Conservation (phyloP, 805 yeast genomes). For the Candida parachauliodes region DNA sequence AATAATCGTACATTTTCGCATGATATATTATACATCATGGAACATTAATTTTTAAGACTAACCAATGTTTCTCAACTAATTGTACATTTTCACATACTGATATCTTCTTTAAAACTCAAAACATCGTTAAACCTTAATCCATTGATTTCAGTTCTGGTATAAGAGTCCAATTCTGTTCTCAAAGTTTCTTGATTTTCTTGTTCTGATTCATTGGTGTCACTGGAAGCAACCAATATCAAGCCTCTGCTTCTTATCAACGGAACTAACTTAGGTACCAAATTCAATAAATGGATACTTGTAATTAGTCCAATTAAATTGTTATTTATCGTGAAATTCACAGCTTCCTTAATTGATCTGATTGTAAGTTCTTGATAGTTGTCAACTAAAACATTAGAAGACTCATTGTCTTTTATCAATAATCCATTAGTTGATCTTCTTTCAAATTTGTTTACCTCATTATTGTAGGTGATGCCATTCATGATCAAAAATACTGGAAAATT, state of each 20-base stretch:
- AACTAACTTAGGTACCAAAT: constrained; percentile 70
- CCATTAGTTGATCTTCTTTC: constrained; percentile 42
- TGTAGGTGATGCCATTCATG: constrained; percentile 59
- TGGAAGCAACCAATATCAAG: constrained; percentile 72
- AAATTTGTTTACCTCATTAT: constrained; percentile 21
- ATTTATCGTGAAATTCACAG: constrained; percentile 70
- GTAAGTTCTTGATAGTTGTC: constrained; percentile 35
- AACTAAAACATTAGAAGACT: constrained; percentile 15
- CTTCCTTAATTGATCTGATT: constrained; percentile 74
- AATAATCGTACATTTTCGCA: constrained; percentile 5
- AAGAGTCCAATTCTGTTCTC: constrained; percentile 30
- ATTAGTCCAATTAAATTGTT: constrained; percentile 86
- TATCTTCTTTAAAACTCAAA: constrained; percentile 61
- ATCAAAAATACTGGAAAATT: constrained; percentile 91
- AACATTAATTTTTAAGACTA: too few species aligned
- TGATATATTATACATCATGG: too few species aligned
- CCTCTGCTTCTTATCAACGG: constrained; percentile 78
- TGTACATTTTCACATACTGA: constrained; percentile 24
- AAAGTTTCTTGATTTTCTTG: constrained; percentile 21
- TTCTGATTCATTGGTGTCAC: constrained; percentile 31
- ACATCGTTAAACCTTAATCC: constrained; percentile 64
- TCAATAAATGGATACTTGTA: constrained; percentile 65
- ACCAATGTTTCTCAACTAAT: too few species aligned
- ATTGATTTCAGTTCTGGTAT: constrained; percentile 50
- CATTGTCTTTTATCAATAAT: constrained; percentile 24